phyloP scores from a whole-genome alignment of 352 stramenopile genomes.

The Phytophthora tubulina region DNA sequence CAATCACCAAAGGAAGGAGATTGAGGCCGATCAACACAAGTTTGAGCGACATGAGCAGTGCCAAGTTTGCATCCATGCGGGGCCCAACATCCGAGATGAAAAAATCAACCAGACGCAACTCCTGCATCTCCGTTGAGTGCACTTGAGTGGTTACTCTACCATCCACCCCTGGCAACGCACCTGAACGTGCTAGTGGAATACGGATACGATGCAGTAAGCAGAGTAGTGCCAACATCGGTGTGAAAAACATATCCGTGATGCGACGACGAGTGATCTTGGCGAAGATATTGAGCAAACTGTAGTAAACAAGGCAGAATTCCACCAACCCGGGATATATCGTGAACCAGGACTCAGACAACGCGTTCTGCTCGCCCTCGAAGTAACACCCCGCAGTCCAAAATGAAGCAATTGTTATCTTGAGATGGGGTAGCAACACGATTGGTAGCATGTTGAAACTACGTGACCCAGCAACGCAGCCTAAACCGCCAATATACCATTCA shows the following conservation, averaged over 20 bases:
- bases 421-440: slow-evolving; percentile 49
- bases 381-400: slow-evolving; percentile 53
- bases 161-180: slow-evolving; percentile 32
- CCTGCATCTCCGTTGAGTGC: slow-evolving; percentile 41
- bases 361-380: slow-evolving; percentile 59
- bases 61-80: slow-evolving; percentile 44
- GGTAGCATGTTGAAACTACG: slow-evolving; percentile 55
- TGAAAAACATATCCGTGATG: slow-evolving; percentile 49
- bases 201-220: slow-evolving; percentile 49
- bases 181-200: slow-evolving; percentile 20
- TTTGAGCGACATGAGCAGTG: slow-evolving; percentile 57
- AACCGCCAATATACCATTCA: slow-evolving; percentile 41
- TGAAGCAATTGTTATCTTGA: slow-evolving; percentile 51
- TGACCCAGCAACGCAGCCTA: slow-evolving; percentile 51
- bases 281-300: slow-evolving; percentile 56
- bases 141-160: slow-evolving; percentile 46
- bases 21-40: slow-evolving; percentile 50
- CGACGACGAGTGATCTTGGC: slow-evolving; percentile 48
- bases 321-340: slow-evolving; percentile 55
- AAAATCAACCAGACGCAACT: slow-evolving; percentile 45
- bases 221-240: slow-evolving; percentile 48
- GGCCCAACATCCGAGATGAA: slow-evolving; percentile 42
- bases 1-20: slow-evolving; percentile 45
- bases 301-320: slow-evolving; percentile 53
- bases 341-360: slow-evolving; percentile 57